These are phyloP conservation scores for Malus hybrid DNA, from an alignment of 331 rosid species.

Conservation along the genomic window DNA sequence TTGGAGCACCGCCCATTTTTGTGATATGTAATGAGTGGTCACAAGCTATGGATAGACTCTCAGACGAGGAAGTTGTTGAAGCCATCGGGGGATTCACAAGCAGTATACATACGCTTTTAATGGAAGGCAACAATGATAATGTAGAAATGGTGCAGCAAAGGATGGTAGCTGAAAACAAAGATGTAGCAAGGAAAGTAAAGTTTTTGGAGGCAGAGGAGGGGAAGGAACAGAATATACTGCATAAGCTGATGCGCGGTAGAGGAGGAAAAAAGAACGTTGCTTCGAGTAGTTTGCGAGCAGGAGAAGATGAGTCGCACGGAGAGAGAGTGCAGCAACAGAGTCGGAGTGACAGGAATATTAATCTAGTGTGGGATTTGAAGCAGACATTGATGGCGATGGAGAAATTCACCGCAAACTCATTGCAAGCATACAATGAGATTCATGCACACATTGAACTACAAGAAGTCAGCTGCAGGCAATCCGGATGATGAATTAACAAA, in stretches of 20 bases:
- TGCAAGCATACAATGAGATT: conserved; percentile 52
- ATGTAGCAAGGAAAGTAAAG: conserved; percentile 41
- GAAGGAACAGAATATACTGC: conserved; percentile 33
- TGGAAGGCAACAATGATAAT: conserved; percentile 21
- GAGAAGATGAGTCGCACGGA: conserved; percentile 3
- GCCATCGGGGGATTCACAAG: conserved; percentile 45
- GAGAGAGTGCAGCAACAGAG: not conserved
- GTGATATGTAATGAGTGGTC: conserved; percentile 69
- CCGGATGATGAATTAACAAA: too few species aligned
- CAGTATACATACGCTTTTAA: conserved; percentile 22
- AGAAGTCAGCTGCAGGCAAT: not conserved
- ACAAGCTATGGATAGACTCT: conserved; percentile 42
- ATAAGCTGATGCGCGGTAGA: conserved; percentile 29
- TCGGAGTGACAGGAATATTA: not conserved
- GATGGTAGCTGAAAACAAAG: conserved; percentile 32
- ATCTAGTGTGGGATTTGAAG: conserved; percentile 38
- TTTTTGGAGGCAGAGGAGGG: conserved; percentile 36
- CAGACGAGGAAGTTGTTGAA: conserved; percentile 49
- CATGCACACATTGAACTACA: conserved; percentile 32
- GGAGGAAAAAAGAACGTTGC: conserved; percentile 21
- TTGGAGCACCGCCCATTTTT: conserved; percentile 62
- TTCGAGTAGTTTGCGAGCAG: conserved; percentile 5
- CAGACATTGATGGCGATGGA: conserved; percentile 50
- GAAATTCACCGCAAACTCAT: conserved; percentile 39
- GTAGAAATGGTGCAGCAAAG: conserved; percentile 35